Percentiles rank a stretch among this genome's conserved stretches.
phyloP scores from a whole-genome alignment of 2,329 filamentous ascomycete genomes.

The Microthyrium microscopicum region DNA sequence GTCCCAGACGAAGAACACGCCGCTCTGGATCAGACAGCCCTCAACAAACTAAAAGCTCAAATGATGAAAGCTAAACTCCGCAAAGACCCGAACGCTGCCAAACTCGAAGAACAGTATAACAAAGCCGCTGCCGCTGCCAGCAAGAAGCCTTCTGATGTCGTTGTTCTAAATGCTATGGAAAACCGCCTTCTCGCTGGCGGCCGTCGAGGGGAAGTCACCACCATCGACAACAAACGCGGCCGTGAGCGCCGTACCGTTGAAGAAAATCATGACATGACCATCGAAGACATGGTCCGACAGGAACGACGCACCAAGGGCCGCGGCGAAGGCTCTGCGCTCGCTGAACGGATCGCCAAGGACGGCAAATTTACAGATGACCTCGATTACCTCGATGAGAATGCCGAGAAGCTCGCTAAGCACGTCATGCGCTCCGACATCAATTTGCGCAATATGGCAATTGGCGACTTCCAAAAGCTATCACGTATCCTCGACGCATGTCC shows the following conservation, averaged over 20 bases:
- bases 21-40: slow-evolving; percentile 53
- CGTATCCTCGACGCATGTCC: slow-evolving; percentile 73
- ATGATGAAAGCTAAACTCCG: slow-evolving; percentile 92
- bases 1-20: no score
- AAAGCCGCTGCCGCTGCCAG: slow-evolving; percentile 45
- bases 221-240: slow-evolving; percentile 64
- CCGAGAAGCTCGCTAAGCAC: slow-evolving; percentile 68
- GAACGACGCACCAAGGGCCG: slow-evolving; percentile 72
- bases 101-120: slow-evolving; percentile 74
- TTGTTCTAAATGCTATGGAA: slow-evolving; percentile 76
- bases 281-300: slow-evolving; percentile 94
- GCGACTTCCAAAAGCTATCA: slow-evolving; percentile 80
- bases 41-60: slow-evolving; percentile 83
- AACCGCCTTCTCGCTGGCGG: slow-evolving; percentile 76
- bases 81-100: slow-evolving; percentile 54
- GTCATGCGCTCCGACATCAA: slow-evolving; percentile 79
- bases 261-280: slow-evolving; percentile 87
- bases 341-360: slow-evolving; percentile 89
- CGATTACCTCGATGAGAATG: slow-evolving; percentile 96
- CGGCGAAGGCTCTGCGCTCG: slow-evolving; percentile 67
- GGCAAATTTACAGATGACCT: slow-evolving; percentile 72
- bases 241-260: slow-evolving; percentile 69
- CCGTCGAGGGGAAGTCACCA: slow-evolving; percentile 56
- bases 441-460: slow-evolving; percentile 72
- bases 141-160: slow-evolving; percentile 44